A percentile compares a stretch with the other conserved stretches of the same genome.
Evolutionary conservation across 306 rosid genomes (phyloP).

Genomic region (Datisca glomerata): DNA sequence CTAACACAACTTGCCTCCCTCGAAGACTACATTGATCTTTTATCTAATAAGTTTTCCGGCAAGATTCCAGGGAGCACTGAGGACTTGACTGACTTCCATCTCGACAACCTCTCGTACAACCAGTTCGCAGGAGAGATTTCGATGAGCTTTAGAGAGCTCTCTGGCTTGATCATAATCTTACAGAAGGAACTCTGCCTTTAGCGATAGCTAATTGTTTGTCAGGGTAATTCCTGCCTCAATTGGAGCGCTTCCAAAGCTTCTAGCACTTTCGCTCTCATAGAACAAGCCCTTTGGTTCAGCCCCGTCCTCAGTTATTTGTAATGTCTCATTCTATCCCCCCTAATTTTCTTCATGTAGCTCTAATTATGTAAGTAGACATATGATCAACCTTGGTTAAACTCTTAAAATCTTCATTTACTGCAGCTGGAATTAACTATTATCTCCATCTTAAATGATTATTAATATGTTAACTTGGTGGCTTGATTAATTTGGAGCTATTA

Average conservation of each 20-base stretch:
- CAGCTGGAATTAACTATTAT: no score
- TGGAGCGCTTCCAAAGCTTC: conserved; percentile 62
- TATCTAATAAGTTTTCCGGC: conserved; percentile 68
- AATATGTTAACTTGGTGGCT: no score
- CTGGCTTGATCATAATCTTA: conserved; percentile 67
- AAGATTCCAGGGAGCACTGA: conserved; percentile 42
- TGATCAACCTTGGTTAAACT: no score
- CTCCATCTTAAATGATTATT: no score
- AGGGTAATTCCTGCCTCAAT: conserved; percentile 76
- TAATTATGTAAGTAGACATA: no score
- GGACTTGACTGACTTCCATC: conserved; percentile 50
- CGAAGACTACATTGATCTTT: conserved; percentile 49
- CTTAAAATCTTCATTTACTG: no score
- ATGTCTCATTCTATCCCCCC: conserved; percentile 40
- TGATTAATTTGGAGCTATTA: no score
- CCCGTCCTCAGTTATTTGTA: conserved; percentile 70
- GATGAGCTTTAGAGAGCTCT: conserved; percentile 68
- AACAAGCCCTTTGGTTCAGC: conserved; percentile 68
- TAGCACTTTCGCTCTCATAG: conserved; percentile 61
- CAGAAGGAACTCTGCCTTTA: conserved; percentile 74
- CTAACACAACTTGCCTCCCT: conserved; percentile 48
- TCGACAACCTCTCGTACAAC: conserved; percentile 71
- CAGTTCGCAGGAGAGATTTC: conserved; percentile 63
- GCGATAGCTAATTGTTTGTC: conserved; percentile 76
- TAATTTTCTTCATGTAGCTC: no score